Conservation (phyloP, 352 stramenopile genomes). For the Thalassiosira tumida region DNA sequence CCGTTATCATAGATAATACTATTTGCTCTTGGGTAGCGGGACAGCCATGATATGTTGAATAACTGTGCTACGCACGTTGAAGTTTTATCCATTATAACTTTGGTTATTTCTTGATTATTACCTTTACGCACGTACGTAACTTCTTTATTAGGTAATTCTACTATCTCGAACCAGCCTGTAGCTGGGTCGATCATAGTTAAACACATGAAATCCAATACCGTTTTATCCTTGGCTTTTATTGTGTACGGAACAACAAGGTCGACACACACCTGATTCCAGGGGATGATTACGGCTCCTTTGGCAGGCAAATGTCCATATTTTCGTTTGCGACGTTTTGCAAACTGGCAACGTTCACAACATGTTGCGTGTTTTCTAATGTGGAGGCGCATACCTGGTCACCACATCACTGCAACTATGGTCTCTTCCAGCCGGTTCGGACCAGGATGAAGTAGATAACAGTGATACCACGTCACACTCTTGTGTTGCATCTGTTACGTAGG, state of each 20-base stretch:
- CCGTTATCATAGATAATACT: conserved; percentile 13
- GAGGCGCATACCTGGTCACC: neutral
- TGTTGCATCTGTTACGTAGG: neutral
- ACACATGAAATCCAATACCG: neutral
- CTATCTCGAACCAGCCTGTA: neutral
- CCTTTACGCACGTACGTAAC: neutral
- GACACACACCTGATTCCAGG: conserved; percentile 17
- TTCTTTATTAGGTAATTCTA: neutral
- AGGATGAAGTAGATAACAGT: conserved; percentile 1
- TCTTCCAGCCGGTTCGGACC: neutral
- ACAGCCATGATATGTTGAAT: conserved; percentile 47
- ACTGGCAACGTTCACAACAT: neutral
- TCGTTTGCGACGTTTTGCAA: neutral
- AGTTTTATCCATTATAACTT: conserved; percentile 49
- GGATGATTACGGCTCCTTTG: neutral
- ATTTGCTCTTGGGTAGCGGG: conserved; percentile 32
- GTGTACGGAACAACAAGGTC: conserved; percentile 28
- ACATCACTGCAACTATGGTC: neutral
- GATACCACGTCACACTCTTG: neutral
- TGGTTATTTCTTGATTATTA: conserved; percentile 2
- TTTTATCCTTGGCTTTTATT: neutral
- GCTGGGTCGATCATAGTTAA: neutral
- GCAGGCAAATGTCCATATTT: neutral
- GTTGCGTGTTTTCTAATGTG: neutral
- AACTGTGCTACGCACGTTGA: conserved; percentile 2